These are phyloP conservation scores for Daedalea quercina DNA, from an alignment of 768 basidiomycete genomes.

Conservation along the genomic window DNA sequence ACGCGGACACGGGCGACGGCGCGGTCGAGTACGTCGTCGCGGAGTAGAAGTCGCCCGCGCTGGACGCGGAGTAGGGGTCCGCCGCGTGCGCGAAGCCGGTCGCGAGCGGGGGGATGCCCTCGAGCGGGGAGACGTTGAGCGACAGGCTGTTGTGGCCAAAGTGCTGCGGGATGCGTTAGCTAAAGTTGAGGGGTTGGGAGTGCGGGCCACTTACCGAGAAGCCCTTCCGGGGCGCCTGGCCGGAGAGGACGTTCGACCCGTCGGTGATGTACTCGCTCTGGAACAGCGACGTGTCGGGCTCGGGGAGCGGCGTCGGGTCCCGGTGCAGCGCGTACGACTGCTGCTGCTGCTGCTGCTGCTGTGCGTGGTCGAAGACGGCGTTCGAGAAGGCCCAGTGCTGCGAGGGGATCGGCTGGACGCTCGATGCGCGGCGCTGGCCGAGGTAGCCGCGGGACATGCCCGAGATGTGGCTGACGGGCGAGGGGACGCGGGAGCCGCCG, in stretches of 20 bases:
- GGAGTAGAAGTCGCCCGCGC: background rate
- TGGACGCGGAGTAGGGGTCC: background rate
- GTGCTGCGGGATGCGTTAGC: background rate
- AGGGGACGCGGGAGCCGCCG: slow-evolving; percentile 33
- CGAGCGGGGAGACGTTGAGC: slow-evolving; percentile 21
- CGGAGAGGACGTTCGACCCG: slow-evolving; percentile 21
- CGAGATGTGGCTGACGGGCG: slow-evolving; percentile 39
- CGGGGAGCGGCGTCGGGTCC: slow-evolving; percentile 44
- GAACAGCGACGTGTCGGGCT: slow-evolving; percentile 41
- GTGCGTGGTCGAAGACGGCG: slow-evolving; percentile 10
- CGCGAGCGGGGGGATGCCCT: slow-evolving; percentile 19
- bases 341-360: slow-evolving; percentile 2
- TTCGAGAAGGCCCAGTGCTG: slow-evolving; percentile 30
- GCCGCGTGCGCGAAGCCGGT: background rate
- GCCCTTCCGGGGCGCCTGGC: slow-evolving; percentile 15
- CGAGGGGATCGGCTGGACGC: slow-evolving; percentile 34
- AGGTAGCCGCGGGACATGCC: slow-evolving; percentile 34
- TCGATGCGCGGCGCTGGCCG: slow-evolving; percentile 44
- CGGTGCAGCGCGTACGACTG: slow-evolving; percentile 27
- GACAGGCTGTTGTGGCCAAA: slow-evolving; percentile 5
- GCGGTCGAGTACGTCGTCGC: slow-evolving; percentile 9
- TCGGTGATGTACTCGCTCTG: slow-evolving; percentile 32
- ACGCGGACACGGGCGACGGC: slow-evolving; percentile 2
- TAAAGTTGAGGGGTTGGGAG: slow-evolving; percentile 4
- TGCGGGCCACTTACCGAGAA: slow-evolving; percentile 6